Evolutionary conservation across 83 land plant species (phyloP).

Genomic region (Picea abies): DNA sequence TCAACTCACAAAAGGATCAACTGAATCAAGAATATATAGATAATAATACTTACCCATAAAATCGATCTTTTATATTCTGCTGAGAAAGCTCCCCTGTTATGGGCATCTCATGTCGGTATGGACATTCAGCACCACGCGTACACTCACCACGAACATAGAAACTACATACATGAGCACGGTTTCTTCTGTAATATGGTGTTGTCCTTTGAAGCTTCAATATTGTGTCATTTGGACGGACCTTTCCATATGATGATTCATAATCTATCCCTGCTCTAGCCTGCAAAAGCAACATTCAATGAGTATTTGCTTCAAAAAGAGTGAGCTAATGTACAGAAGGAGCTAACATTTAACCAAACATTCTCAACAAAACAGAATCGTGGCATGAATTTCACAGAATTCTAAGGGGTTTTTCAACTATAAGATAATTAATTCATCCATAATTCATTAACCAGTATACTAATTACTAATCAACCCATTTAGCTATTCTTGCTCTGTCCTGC

Average conservation of each 20-base stretch:
- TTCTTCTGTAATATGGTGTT: slow-evolving; percentile 94
- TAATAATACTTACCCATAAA: slow-evolving; percentile 54
- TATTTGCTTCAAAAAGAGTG: slow-evolving; percentile 7
- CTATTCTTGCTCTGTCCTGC: too few relatives aligned
- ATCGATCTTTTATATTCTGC: slow-evolving; percentile 56
- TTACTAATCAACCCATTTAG: too few relatives aligned
- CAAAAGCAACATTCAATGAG: slow-evolving; percentile 4
- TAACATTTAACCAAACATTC: too few relatives aligned
- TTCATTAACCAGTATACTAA: too few relatives aligned
- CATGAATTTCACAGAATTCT: too few relatives aligned
- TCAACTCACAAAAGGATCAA: too few relatives aligned
- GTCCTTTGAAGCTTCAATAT: slow-evolving; percentile 97
- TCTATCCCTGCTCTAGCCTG: slow-evolving; percentile 99
- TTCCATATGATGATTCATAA: slow-evolving; percentile 97
- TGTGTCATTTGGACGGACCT: slow-evolving; percentile 93
- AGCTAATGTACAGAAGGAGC: too few relatives aligned
- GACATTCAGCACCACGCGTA: slow-evolving; percentile 50
- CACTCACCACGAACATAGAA: slow-evolving; percentile 56
- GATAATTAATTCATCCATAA: too few relatives aligned
- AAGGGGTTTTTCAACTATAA: too few relatives aligned
- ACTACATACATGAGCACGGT: slow-evolving; percentile 84
- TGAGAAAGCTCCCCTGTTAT: slow-evolving; percentile 51
- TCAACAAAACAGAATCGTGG: too few relatives aligned
- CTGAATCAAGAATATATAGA: neutral
- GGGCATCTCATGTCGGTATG: slow-evolving; percentile 54